Base-by-base conservation (phyloP, 2,329 filamentous ascomycete genomes). In the Clathrospora elynae region DNA sequence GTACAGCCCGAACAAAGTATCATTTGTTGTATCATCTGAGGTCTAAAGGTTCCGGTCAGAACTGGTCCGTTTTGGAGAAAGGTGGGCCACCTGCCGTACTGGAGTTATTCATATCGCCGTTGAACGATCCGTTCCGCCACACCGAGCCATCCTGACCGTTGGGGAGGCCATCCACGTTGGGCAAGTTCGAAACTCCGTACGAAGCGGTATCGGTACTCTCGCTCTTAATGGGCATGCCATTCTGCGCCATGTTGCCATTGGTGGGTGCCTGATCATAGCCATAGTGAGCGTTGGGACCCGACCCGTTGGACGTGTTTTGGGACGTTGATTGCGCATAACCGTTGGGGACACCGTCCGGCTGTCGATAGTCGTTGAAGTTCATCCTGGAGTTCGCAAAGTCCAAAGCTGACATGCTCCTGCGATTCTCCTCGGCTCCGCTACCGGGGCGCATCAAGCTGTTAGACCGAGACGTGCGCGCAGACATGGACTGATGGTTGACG, bases 1-100 rank as follows among this genome's bases (percentile, higher is more conserved):
- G 60, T 75, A 77, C 35, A 77, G 65, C 67, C 68, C 72, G 69
- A 77, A 75, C 70, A 77, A 73, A 66, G 66, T 73, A 55, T 75
- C 71, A 66, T 73, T 70, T 53, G 67, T 67, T 60, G 69, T 64
- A 61, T 75, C 72, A 64, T 71, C 67, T 53, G 68, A 62, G 60
- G 61, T 65, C 64, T 70, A 69, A 71, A 72, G 51, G 67, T 65
- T 55, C 67, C 58, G 55, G 73, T 74, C 61, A 73, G 67, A 62
- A 68, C 62, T 57, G 59, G 59, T 63, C 73, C 68, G 61, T 68
- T 61, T 68, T 75, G 76, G 65, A 71, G 61, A 60, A 68, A 62
- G 54, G 62, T 64, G 71, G 67, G 52, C 65, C 64, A 68, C 68
- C 70, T 73, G 71, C 70, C 71, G 74, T 74, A 68, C 66, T 75